A percentile compares a stretch with the other conserved stretches of the same genome.
Evolutionary conservation across 139 green algal genomes (phyloP).

Genomic region (Tetradesmus obliquus): DNA sequence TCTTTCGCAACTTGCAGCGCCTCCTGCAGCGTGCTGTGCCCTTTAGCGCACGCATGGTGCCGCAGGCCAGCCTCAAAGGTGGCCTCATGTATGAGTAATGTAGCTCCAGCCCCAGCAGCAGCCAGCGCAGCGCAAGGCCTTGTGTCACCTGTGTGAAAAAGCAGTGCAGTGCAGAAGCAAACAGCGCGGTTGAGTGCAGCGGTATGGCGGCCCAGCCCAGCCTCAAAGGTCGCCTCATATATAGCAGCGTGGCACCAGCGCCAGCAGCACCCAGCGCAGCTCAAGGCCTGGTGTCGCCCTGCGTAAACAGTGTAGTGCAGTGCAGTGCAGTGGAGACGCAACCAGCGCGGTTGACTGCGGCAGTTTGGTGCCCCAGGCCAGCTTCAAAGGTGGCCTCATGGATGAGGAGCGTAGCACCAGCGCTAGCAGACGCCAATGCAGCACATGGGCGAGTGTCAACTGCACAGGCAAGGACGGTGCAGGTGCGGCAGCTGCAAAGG

Average conservation of each 20-base stretch:
- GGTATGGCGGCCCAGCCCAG: too few species aligned
- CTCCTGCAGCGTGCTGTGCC: conserved; percentile 83
- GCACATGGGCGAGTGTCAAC: conserved; percentile 66
- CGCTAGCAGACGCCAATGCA: conserved; percentile 76
- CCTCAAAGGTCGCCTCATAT: too few species aligned
- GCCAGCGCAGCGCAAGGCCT: conserved; percentile 66
- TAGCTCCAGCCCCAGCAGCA: conserved; percentile 81
- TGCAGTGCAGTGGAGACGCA: too few species aligned
- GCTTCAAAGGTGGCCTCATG: conserved; percentile 99
- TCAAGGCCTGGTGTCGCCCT: too few species aligned
- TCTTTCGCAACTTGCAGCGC: conserved; percentile 66
- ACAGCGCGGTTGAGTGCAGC: too few species aligned
- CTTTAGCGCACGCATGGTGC: conserved; percentile 82
- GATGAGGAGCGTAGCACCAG: conserved; percentile 90
- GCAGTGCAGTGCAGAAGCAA: too few species aligned
- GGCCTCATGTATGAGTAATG: conserved; percentile 97
- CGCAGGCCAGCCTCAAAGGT: conserved; percentile 94
- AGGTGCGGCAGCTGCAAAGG: conserved; percentile 85
- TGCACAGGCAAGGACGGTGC: conserved; percentile 58
- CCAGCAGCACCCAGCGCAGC: too few species aligned
- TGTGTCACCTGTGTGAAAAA: conserved; percentile 65
- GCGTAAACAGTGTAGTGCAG: too few species aligned
- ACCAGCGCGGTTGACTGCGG: too few species aligned
- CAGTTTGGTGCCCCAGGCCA: conserved; percentile 75
- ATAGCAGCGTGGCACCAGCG: too few species aligned